A percentile compares a stretch with the other conserved stretches of the same genome.
phyloP scores from a whole-genome alignment of 2,329 filamentous ascomycete species.

The Phialocephala sp. region DNA sequence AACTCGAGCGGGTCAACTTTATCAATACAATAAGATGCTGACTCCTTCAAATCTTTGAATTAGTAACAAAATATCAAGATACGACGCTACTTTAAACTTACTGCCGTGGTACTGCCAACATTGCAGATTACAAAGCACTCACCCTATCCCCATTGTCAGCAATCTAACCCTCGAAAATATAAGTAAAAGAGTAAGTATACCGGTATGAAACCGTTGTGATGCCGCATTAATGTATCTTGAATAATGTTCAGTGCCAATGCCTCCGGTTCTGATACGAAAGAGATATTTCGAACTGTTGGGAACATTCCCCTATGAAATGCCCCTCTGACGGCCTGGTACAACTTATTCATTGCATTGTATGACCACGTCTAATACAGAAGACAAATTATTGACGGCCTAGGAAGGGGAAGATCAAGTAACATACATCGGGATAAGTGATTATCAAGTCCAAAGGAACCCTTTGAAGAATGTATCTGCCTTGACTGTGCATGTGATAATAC shows the following conservation, averaged over 20 bases:
- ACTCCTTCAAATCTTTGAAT: background rate
- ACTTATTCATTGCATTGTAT: constrained; percentile 12
- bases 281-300: constrained; percentile 15
- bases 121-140: constrained; percentile 10
- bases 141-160: background rate
- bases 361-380: constrained; percentile 1
- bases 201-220: background rate
- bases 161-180: background rate
- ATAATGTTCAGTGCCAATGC: constrained; percentile 6
- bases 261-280: constrained; percentile 13
- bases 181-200: background rate
- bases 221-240: background rate
- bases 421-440: constrained; percentile 18
- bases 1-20: constrained; percentile 8
- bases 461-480: background rate
- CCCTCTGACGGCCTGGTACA: constrained; percentile 1
- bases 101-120: background rate
- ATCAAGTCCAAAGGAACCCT: constrained; percentile 11
- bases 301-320: background rate
- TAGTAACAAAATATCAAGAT: background rate
- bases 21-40: constrained; percentile 10
- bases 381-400: background rate
- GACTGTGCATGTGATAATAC: background rate
- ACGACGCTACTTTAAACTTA: constrained; percentile 1
- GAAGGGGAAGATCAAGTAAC: background rate